phyloP scores from a whole-genome alignment of 768 basidiomycete species.

The Leucosporidium creatinivorum region DNA sequence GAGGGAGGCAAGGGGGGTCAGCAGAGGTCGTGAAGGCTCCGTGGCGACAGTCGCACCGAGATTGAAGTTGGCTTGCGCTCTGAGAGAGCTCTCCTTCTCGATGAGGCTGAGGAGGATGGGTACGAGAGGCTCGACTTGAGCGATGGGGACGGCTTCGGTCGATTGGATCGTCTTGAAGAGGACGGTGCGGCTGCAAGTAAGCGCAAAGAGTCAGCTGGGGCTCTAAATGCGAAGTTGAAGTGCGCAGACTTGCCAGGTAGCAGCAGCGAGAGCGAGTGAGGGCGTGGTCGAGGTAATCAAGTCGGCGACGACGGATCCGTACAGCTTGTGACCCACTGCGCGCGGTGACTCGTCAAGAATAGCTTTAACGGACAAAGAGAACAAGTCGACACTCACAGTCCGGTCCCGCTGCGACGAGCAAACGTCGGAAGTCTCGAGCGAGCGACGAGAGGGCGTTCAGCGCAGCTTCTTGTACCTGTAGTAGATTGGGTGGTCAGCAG shows the following conservation, averaged over 20 bases:
- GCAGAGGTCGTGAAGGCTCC: background rate
- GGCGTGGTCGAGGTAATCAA: constrained; percentile 7
- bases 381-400: background rate
- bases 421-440: background rate
- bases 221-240: background rate
- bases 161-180: background rate
- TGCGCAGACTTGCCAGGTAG: background rate
- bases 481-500: background rate
- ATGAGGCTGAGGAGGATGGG: constrained; percentile 22
- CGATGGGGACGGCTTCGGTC: background rate
- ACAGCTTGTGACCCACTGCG: background rate
- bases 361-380: background rate
- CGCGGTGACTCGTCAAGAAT: too few species aligned
- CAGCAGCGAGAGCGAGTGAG: constrained; percentile 15
- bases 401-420: background rate
- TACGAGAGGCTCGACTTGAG: constrained; percentile 8
- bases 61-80: constrained; percentile 15
- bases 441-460: constrained; percentile 14
- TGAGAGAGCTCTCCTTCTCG: constrained; percentile 10
- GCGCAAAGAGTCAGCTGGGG: background rate
- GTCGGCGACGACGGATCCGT: background rate
- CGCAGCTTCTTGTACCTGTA: constrained; percentile 16
- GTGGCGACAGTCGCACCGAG: constrained; percentile 11
- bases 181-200: background rate
- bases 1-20: background rate